Evolutionary conservation across 1,284 basidiomycete genomes (phyloP), one percentile per base, ranked within the genome.

Genomic region (Inonotus hispidus): DNA sequence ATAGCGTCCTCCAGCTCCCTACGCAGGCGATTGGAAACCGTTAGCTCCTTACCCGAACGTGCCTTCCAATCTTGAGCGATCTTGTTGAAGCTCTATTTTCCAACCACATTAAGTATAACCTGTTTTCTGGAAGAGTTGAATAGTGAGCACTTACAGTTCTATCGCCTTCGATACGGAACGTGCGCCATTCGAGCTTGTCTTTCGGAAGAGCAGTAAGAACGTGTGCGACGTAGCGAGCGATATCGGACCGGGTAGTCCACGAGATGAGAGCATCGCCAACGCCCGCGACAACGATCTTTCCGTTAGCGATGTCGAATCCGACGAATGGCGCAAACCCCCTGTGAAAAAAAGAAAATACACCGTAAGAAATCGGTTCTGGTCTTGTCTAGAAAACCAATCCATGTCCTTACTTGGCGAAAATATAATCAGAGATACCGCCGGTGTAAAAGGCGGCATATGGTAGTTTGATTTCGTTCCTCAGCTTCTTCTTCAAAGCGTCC

Each of bases 91-190:
- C 21, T 27, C 27, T 29, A 43, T 43, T 43, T 7, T 16, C 41
- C 32, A 8, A 14, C 16, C 13, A 1, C 16, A 1, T 16, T n/a
- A 5, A n/a, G 16, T 14, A 43, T n/a, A 14, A 43, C 7, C 16
- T 16, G n/a, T 14, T 43, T n/a, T n/a, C 16, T 7, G 8, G 7
- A 7, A n/a, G 2, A 14, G 7, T n/a, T 7, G 16, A 7, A 43
- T 21, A 43, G n/a, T 21, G 27, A 19, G 3, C 41, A 46, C 58
- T 37, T 37, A 63, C 64, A 7, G 43, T 67, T 13, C 72, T 74
- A 53, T 75, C 71, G 7, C 77, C 76, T 63, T 79, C 68, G 25
- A 79, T 69, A 37, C 71, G 71, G 66, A 79, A 71, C 2, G 66
- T 69, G 4, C 62, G 64, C 59, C 71, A 61, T 8, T 72, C 66